Percentiles rank a stretch among this genome's conserved stretches.
phyloP scores from a whole-genome alignment of 345 rosid genomes.

The Combretum micranthum region DNA sequence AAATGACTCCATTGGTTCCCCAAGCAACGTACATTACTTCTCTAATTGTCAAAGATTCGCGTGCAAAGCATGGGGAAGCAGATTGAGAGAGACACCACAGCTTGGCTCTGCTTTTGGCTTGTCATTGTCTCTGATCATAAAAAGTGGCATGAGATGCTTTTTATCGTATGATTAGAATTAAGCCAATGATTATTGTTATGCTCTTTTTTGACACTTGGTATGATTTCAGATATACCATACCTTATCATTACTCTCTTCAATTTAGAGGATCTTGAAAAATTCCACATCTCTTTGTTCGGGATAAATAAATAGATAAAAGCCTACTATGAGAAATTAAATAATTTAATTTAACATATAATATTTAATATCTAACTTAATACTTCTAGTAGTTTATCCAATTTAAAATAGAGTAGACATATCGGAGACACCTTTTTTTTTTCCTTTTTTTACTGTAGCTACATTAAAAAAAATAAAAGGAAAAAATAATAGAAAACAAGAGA shows the following conservation, averaged over 20 bases:
- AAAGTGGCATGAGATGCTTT: conserved; percentile 3
- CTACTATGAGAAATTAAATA: neutral
- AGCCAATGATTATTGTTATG: conserved; percentile 5
- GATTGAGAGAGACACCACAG: conserved; percentile 37
- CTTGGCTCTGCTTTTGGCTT: conserved; percentile 17
- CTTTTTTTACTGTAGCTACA: no score
- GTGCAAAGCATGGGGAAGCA: conserved; percentile 37
- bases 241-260: neutral
- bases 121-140: conserved; percentile 12
- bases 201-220: conserved; percentile 3
- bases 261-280: neutral
- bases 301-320: neutral
- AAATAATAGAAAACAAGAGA: no score
- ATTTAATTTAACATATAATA: neutral
- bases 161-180: conserved; percentile 5
- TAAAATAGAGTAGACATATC: no score
- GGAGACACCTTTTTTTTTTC: no score
- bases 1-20: conserved; percentile 20
- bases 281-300: neutral
- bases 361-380: no score
- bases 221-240: conserved; percentile 1
- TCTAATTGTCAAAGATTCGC: conserved; percentile 40
- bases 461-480: no score
- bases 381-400: no score
- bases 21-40: conserved; percentile 6